Conservation (phyloP, 2,329 filamentous ascomycete genomes). For the Aureobasidium uvarum region DNA sequence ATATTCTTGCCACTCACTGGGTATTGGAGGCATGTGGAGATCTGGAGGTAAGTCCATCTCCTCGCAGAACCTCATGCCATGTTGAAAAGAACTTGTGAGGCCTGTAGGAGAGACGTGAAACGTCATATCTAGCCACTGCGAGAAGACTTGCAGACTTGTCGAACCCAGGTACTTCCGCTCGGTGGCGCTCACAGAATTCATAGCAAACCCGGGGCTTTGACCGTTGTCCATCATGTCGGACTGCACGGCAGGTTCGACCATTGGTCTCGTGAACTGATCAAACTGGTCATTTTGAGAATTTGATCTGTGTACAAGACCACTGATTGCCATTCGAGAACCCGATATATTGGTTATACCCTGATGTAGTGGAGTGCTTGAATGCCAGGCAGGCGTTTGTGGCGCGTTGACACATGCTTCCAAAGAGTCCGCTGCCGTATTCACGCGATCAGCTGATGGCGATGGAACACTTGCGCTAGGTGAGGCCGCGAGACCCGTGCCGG, state of each 20-base stretch:
- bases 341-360: not conserved
- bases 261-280: not conserved
- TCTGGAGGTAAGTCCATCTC: slow-evolving; percentile 15
- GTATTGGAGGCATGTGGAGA: slow-evolving; percentile 1
- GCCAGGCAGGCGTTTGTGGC: not conserved
- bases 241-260: not conserved
- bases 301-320: not conserved
- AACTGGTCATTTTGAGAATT: not conserved
- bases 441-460: not conserved
- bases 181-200: slow-evolving; percentile 6
- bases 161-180: slow-evolving; percentile 28
- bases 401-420: not conserved
- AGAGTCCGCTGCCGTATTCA: not conserved
- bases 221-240: not conserved
- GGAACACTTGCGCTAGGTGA: not conserved
- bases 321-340: not conserved
- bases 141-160: slow-evolving; percentile 28
- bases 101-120: slow-evolving; percentile 8
- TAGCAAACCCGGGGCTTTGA: slow-evolving; percentile 4
- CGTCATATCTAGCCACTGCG: slow-evolving; percentile 29
- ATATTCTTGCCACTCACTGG: not conserved
- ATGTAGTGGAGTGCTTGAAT: not conserved
- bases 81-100: slow-evolving; percentile 16
- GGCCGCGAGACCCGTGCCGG: not conserved
- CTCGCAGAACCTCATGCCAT: slow-evolving; percentile 25